Percentiles rank a stretch among this genome's conserved stretches.
Evolutionary conservation across 441 rosid genomes (phyloP).

Genomic region (Gossypium lobatum): DNA sequence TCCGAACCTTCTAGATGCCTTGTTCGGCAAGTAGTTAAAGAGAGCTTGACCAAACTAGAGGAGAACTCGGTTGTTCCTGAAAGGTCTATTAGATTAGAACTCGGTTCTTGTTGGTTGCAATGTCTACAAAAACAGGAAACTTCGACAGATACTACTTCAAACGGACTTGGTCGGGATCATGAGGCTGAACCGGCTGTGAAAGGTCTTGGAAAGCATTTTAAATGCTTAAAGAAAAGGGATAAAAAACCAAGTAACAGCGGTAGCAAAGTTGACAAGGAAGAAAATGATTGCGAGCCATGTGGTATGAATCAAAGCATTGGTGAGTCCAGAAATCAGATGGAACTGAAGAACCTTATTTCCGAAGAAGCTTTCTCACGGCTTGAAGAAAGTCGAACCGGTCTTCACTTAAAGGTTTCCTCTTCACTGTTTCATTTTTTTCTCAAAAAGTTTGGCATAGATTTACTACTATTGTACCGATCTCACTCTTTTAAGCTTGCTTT

Average conservation of each 20-base stretch:
- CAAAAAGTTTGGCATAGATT: neutral
- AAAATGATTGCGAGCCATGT: slow-evolving; percentile 28
- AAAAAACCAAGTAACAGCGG: slow-evolving; percentile 19
- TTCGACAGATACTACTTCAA: slow-evolving; percentile 26
- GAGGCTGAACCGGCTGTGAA: slow-evolving; percentile 35
- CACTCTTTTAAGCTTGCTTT: slow-evolving; percentile 16
- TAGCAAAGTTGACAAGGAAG: slow-evolving; percentile 32
- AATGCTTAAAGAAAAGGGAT: slow-evolving; percentile 50
- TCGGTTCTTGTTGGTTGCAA: slow-evolving; percentile 66
- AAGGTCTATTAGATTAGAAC: slow-evolving; percentile 57
- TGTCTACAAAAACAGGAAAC: slow-evolving; percentile 53
- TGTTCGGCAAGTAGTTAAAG: slow-evolving; percentile 32
- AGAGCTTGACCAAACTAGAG: slow-evolving; percentile 42
- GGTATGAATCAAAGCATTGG: slow-evolving; percentile 23
- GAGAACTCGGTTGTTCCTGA: slow-evolving; percentile 27
- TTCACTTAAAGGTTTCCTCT: slow-evolving; percentile 49
- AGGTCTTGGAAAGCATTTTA: slow-evolving; percentile 67
- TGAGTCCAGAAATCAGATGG: slow-evolving; percentile 28
- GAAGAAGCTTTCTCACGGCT: slow-evolving; percentile 44
- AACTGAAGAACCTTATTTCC: slow-evolving; percentile 39
- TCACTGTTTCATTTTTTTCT: neutral
- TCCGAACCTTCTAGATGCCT: slow-evolving; percentile 27
- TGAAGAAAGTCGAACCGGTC: slow-evolving; percentile 43
- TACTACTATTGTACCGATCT: neutral
- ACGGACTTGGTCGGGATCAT: slow-evolving; percentile 17